Base-by-base conservation (phyloP, 2,329 filamentous ascomycete genomes). In the Clonostachys byssicola region DNA sequence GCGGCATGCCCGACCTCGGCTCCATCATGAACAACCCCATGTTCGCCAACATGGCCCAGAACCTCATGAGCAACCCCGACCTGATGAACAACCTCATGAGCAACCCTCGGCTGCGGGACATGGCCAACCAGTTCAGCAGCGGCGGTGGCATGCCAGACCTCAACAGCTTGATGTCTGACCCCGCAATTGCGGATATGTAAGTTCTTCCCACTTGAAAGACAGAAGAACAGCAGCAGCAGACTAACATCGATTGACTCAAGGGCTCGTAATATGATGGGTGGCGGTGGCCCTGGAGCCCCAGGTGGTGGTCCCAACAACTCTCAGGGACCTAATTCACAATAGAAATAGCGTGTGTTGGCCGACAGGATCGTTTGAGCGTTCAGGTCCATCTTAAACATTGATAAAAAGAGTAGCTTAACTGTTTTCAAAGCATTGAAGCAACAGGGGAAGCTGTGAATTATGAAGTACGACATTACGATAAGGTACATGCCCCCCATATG, bases 1-100 rank as follows among this genome's bases (percentile, higher is more conserved):
- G 86, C 45, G 89, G 89, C 47, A 94, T 96, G 88, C 91, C 92
- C 12, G 92, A 97, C 66, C 75, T 99, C 20, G 72, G 82, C 53
- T 81, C 82, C 53, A 85, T 99, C 66, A 95, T 97, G 91, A 91
- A 77, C 75, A 99, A 97, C 74, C 94, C 94, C 47, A 97, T 97
- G 94, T 95, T 99, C 72, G 83, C 91, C 44, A 88, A 81, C 72
- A 96, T 97, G 91, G 94, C 94, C 5, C 90, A 96, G 75, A 96
- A 89, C 68, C 71, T 99, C 47, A 97, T 97, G 94, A 89, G 84
- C 71, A 96, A 99, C 72, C 94, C 94, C 0, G 89, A 95, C 10
- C 83, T 92, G 75, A 87, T 97, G 83, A 80, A 77, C 64, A 94
- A 91, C 66, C 71, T 99, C 49, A 96, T 99, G 92, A 90, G 77